Percentiles rank a stretch among this genome's conserved stretches.
Conservation (phyloP, 805 yeast genomes). For the Wickerhamiella spandovensis region DNA sequence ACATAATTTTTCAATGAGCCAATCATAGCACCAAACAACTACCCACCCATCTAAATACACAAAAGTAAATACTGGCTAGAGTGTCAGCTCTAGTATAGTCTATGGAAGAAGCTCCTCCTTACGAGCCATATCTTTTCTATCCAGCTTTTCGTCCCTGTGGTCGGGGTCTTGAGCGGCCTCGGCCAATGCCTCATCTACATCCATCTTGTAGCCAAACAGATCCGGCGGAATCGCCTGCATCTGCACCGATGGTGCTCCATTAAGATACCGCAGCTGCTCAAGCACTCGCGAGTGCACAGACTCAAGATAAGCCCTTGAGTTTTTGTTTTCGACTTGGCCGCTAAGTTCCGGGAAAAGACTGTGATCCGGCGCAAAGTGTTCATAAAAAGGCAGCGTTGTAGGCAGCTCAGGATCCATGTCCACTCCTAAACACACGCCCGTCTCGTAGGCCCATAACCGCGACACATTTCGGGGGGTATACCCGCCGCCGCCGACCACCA, state of each 20-base stretch:
- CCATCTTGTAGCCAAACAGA: conserved; percentile 26
- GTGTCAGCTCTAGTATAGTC: too few relatives aligned
- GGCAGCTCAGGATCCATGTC: conserved; percentile 68
- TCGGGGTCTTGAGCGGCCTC: conserved; percentile 21
- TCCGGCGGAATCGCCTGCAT: conserved; percentile 84
- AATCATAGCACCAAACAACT: too few relatives aligned
- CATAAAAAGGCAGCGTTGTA: conserved; percentile 56
- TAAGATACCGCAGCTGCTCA: conserved; percentile 68
- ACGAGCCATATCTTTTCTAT: background rate
- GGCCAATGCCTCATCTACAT: conserved; percentile 25
- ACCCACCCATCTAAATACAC: too few relatives aligned
- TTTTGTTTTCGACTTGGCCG: conserved; percentile 72
- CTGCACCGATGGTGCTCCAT: conserved; percentile 89
- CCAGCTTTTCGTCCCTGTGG: background rate
- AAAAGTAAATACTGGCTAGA: too few relatives aligned
- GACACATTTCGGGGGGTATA: conserved; percentile 96
- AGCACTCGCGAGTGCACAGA: conserved; percentile 59
- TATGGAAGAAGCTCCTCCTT: background rate
- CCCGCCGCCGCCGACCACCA: conserved; percentile 97
- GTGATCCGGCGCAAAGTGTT: conserved; percentile 83
- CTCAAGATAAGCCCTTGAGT: conserved; percentile 70
- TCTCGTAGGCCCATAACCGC: conserved; percentile 87
- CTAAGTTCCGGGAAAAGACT: conserved; percentile 76
- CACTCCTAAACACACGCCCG: conserved; percentile 74
- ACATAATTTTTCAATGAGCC: too few relatives aligned